Evolutionary conservation across 1,284 basidiomycete species (phyloP).

Genomic region (Wallemia hederae): DNA sequence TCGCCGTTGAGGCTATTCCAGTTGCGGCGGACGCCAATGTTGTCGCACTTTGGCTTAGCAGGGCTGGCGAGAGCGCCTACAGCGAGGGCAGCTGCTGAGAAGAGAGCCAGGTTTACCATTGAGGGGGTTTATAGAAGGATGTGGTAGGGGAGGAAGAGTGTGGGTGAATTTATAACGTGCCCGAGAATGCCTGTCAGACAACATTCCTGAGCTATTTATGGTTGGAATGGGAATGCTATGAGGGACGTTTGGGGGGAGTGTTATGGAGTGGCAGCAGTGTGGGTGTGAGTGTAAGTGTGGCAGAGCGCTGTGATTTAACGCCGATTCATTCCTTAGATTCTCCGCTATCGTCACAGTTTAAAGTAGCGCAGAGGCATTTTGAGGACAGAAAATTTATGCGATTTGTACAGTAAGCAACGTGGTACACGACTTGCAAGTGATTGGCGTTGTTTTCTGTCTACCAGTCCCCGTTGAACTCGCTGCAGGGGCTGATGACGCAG

Average conservation of each 20-base stretch:
- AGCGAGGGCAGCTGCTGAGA: background rate
- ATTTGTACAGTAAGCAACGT: background rate
- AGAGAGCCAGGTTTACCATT: background rate
- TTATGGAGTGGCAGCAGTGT: too few species aligned
- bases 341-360: too few species aligned
- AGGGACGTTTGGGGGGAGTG: too few species aligned
- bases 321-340: too few species aligned
- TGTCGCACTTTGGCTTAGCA: background rate
- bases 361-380: too few species aligned
- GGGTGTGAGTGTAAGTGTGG: too few species aligned
- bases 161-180: too few species aligned
- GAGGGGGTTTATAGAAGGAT: background rate
- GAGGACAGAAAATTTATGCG: too few species aligned
- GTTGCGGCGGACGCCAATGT: background rate
- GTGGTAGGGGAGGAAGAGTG: background rate
- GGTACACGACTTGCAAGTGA: background rate
- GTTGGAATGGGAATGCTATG: background rate
- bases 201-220: background rate
- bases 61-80: background rate
- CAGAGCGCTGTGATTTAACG: too few species aligned
- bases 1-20: background rate
- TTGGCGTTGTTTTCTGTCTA: background rate
- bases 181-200: background rate
- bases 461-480: too few species aligned
- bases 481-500: too few species aligned